Conservation (phyloP, 768 basidiomycete genomes). For the Leccinum longicurvipes region DNA sequence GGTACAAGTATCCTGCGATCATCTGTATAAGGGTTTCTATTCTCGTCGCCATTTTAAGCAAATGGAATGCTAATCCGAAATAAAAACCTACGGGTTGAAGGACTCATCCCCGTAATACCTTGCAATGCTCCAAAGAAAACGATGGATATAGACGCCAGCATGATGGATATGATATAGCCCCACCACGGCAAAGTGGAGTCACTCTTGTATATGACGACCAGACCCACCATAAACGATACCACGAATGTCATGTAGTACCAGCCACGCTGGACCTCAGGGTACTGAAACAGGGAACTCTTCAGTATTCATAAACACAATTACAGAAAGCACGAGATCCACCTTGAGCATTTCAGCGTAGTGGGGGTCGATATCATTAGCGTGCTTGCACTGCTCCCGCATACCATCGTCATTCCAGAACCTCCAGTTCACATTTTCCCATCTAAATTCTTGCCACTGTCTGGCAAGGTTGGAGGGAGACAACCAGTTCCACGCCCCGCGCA, state of each 20-base stretch:
- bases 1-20: slow-evolving; percentile 36
- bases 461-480: slow-evolving; percentile 30
- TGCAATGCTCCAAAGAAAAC: slow-evolving; percentile 53
- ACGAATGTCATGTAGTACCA: slow-evolving; percentile 32
- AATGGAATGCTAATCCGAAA: neutral
- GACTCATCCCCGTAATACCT: slow-evolving; percentile 41
- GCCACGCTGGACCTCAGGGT: slow-evolving; percentile 32
- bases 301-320: slow-evolving; percentile 15
- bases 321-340: neutral
- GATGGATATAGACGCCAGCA: slow-evolving; percentile 47
- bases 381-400: slow-evolving; percentile 27
- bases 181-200: slow-evolving; percentile 58
- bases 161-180: slow-evolving; percentile 51
- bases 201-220: slow-evolving; percentile 53
- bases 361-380: slow-evolving; percentile 44
- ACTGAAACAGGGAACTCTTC: slow-evolving; percentile 16
- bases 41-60: neutral
- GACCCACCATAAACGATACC: slow-evolving; percentile 43
- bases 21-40: slow-evolving; percentile 33
- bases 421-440: slow-evolving; percentile 35
- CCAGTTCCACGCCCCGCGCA: slow-evolving; percentile 47
- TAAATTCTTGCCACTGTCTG: slow-evolving; percentile 24
- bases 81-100: slow-evolving; percentile 18
- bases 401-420: slow-evolving; percentile 34
- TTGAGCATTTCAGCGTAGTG: slow-evolving; percentile 54